Percentiles rank a stretch among this genome's conserved stretches.
These are phyloP conservation scores for Mycena amicta DNA, from an alignment of 768 basidiomycete species.

Conservation along the genomic window DNA sequence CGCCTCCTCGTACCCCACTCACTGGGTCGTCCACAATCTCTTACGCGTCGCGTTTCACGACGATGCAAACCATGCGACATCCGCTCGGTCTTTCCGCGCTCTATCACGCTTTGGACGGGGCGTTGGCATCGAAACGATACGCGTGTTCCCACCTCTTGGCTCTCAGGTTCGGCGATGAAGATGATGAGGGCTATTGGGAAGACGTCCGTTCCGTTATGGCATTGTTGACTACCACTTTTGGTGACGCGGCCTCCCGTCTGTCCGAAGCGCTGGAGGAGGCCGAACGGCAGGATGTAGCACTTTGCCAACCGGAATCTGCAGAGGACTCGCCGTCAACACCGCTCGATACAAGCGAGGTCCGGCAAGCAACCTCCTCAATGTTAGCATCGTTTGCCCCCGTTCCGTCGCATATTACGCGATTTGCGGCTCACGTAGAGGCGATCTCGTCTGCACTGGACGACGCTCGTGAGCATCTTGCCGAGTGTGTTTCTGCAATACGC, in stretches of 20 bases:
- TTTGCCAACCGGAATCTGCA: slow-evolving; percentile 50
- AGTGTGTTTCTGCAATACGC: slow-evolving; percentile 61
- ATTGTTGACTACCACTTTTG: slow-evolving; percentile 66
- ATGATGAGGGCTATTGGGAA: slow-evolving; percentile 83
- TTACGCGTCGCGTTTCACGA: slow-evolving; percentile 64
- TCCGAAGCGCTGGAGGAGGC: slow-evolving; percentile 63
- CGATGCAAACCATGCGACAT: slow-evolving; percentile 60
- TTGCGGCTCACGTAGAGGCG: slow-evolving; percentile 73
- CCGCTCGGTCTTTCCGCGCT: slow-evolving; percentile 69
- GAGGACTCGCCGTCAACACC: slow-evolving; percentile 4
- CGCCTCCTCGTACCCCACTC: slow-evolving; percentile 36
- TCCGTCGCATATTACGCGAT: slow-evolving; percentile 67
- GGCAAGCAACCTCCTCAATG: slow-evolving; percentile 24
- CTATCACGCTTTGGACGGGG: slow-evolving; percentile 61
- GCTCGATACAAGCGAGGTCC: background rate
- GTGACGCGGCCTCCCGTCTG: slow-evolving; percentile 65
- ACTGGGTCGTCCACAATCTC: slow-evolving; percentile 37
- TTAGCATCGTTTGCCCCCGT: slow-evolving; percentile 69
- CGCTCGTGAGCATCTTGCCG: slow-evolving; percentile 66
- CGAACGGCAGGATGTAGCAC: slow-evolving; percentile 54
- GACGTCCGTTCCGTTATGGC: slow-evolving; percentile 77
- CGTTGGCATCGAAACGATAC: slow-evolving; percentile 73
- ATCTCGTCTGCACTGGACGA: slow-evolving; percentile 71
- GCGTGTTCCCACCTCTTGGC: slow-evolving; percentile 81
- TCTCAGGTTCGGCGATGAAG: slow-evolving; percentile 69